phyloP scores from a whole-genome alignment of 345 rosid genomes.

The Clarkia xantiana region DNA sequence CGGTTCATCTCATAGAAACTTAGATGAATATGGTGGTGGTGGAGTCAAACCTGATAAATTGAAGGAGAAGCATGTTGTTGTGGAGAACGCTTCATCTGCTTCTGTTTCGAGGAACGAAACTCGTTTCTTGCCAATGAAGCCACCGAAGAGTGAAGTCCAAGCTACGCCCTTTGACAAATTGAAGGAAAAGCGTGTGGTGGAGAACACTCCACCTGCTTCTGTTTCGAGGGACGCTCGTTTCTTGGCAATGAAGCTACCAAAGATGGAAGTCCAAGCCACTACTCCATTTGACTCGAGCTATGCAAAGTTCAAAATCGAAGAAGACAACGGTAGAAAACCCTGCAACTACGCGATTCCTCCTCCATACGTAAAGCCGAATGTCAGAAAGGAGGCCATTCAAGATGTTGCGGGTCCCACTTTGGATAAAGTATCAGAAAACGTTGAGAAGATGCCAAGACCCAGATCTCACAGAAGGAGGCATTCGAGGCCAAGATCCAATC shows the following conservation, averaged over 20 bases:
- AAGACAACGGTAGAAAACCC: constrained; percentile 25
- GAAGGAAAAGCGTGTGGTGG: too few species aligned
- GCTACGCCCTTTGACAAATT: constrained; percentile 11
- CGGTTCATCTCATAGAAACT: constrained; percentile 28
- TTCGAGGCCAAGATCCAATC: constrained; percentile 22
- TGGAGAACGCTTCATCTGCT: too few species aligned
- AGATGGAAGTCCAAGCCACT: constrained; percentile 15
- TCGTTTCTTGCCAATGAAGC: too few species aligned
- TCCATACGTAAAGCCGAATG: constrained; percentile 14
- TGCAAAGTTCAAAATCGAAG: constrained; percentile 19
- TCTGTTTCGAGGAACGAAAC: too few species aligned
- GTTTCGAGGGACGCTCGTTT: too few species aligned
- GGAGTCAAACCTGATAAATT: constrained; percentile 19
- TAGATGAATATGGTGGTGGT: constrained; percentile 14
- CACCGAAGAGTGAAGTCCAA: constrained; percentile 16
- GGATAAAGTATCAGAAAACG: too few species aligned
- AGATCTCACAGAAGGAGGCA: constrained; percentile 52
- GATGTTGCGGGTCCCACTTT: too few species aligned
- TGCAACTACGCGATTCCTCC: constrained; percentile 30
- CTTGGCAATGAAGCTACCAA: neutral
- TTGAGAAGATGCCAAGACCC: constrained; percentile 23
- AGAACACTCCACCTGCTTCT: too few species aligned
- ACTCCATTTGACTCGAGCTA: constrained; percentile 12
- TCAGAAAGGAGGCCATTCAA: constrained; percentile 23
- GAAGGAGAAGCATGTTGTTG: constrained; percentile 23